Base-by-base conservation (phyloP, 164 flowering plant species). In the Berberis thunbergii region DNA sequence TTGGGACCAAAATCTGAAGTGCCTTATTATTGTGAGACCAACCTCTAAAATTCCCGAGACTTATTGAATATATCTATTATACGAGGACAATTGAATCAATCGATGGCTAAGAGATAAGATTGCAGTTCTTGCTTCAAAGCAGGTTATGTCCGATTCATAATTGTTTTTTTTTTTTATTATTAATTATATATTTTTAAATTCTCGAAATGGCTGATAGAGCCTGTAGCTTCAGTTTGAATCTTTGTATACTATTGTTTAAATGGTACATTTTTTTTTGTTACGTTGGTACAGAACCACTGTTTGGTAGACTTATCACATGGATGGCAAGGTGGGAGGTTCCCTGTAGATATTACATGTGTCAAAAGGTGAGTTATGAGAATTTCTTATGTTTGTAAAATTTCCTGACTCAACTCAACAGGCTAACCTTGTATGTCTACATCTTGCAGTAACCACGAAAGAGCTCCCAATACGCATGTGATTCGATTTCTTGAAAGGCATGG, bases 381-480 rank as follows among this genome's bases (percentile, higher is more conserved):
- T 70, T 40, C 43, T 48, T 10, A 6, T 13, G 38, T 26, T 60
- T 41, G 50, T 44, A 45, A 13, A 7, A 56, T 59, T 40, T 46
- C 7, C n/a, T n/a, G n/a, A n/a, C n/a, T n/a, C n/a, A n/a, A n/a
- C n/a, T n/a, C n/a, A n/a, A n/a, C n/a, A 7, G 48, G 38, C 60
- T 64, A 26, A 5, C 10, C 54, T 59, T 59, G 5, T 12, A 4
- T 4, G 49, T 40, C 7, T 64, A n/a, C n/a, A n/a, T n/a, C n/a
- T n/a, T n/a, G 53, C 86, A 93, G 97, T 72, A 93, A 93, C 74
- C 97, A 90, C 67, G 79, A 87, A n/a, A 86, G 95, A 83, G 84
- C 66, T 48, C 83, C 91, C 63, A 83, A 90, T 73, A 84, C 98
- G 43, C 98, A 94, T 70, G 91, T 88, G 61, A 80, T 78, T 26